Percentiles rank a stretch among this genome's conserved stretches.
phyloP scores from a whole-genome alignment of 2,329 filamentous ascomycete genomes.

The Sordariomycetes sp. region DNA sequence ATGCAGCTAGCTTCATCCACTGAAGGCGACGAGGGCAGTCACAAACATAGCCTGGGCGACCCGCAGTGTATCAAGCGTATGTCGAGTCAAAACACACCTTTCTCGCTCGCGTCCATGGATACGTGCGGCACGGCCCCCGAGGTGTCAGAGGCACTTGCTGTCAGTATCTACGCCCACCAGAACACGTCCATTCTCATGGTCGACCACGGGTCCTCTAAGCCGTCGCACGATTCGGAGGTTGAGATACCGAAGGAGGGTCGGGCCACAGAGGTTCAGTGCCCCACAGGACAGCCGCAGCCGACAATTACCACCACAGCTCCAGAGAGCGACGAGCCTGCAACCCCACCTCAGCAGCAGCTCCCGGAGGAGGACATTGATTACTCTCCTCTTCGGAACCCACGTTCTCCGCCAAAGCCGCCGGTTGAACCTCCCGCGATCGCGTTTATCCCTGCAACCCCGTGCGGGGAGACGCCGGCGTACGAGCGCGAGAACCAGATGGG shows the following conservation, averaged over 20 bases:
- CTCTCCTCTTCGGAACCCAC: slow-evolving; percentile 48
- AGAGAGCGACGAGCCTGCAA: slow-evolving; percentile 27
- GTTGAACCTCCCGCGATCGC: slow-evolving; percentile 29
- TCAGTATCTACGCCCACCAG: slow-evolving; percentile 50
- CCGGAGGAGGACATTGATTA: slow-evolving; percentile 39
- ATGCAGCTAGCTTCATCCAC: background rate
- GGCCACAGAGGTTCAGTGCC: background rate
- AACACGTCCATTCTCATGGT: slow-evolving; percentile 51
- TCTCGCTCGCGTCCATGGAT: slow-evolving; percentile 47
- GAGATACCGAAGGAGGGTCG: slow-evolving; percentile 9
- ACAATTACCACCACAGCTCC: slow-evolving; percentile 23
- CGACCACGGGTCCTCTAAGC: slow-evolving; percentile 34
- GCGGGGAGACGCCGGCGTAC: slow-evolving; percentile 38
- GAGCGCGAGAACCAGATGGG: slow-evolving; percentile 39
- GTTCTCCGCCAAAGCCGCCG: slow-evolving; percentile 41
- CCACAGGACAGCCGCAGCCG: slow-evolving; percentile 8
- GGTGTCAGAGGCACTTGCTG: slow-evolving; percentile 47
- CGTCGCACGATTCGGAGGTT: slow-evolving; percentile 28
- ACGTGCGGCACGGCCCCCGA: slow-evolving; percentile 48
- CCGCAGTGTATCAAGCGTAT: slow-evolving; percentile 37
- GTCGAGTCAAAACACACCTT: slow-evolving; percentile 45
- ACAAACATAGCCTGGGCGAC: slow-evolving; percentile 31
- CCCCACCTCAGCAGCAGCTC: slow-evolving; percentile 35
- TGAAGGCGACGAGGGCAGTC: slow-evolving; percentile 6
- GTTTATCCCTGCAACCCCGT: slow-evolving; percentile 51